phyloP scores from a whole-genome alignment of 305 asterid genomes.

The Petunia hybrid region DNA sequence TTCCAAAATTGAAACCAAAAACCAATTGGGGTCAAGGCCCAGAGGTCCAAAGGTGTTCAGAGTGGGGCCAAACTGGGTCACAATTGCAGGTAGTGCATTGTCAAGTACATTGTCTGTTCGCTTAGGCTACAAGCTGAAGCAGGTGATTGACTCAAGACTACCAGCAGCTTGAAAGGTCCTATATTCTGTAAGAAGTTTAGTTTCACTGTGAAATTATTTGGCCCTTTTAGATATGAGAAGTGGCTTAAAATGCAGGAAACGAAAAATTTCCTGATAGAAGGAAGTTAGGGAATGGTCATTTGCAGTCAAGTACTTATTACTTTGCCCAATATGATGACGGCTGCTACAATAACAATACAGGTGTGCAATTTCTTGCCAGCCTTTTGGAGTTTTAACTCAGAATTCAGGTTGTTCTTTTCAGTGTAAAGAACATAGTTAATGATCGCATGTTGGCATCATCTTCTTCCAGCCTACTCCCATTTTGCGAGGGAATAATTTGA shows the following conservation, averaged over 20 bases:
- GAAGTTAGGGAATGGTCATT: conserved; percentile 61
- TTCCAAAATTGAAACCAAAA: conserved; percentile 67
- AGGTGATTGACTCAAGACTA: conserved; percentile 65
- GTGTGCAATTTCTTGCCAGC: conserved; percentile 37
- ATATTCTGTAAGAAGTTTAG: neutral
- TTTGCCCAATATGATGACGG: conserved; percentile 64
- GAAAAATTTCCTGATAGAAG: conserved; percentile 56
- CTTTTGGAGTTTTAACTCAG: neutral
- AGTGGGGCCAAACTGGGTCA: conserved; percentile 86
- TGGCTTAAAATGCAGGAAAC: conserved; percentile 59
- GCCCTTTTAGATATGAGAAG: conserved; percentile 35
- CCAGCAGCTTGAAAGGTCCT: conserved; percentile 62
- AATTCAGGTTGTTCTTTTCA: conserved; percentile 1
- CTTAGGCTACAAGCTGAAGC: conserved; percentile 87
- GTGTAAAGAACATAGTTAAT: neutral
- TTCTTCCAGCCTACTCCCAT: neutral
- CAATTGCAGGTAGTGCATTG: conserved; percentile 87
- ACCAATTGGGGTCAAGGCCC: conserved; percentile 49
- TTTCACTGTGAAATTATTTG: conserved; percentile 1
- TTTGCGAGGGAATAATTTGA: conserved; percentile 13
- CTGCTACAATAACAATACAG: conserved; percentile 63
- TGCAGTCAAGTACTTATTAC: conserved; percentile 62
- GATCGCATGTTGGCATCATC: conserved; percentile 16
- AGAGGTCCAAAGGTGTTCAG: conserved; percentile 57
- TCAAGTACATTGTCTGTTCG: conserved; percentile 81